Evolutionary conservation across 805 yeast species (phyloP).

Genomic region (Candida golubevii): DNA sequence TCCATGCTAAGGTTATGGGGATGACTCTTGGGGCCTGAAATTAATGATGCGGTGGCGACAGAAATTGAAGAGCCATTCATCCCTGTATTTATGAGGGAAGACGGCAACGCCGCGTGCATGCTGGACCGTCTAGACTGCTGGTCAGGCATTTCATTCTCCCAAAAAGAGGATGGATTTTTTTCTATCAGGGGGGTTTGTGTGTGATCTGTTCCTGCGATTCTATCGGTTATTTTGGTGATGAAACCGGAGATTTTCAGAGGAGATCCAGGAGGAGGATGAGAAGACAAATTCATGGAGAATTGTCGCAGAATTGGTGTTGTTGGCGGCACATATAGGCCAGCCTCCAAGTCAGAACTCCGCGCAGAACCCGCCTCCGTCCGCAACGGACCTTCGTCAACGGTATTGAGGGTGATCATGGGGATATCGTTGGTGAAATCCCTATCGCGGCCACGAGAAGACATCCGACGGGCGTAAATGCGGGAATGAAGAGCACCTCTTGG

Average conservation of each 20-base stretch:
- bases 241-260: constrained; percentile 14
- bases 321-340: constrained; percentile 5
- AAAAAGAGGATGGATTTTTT: constrained; percentile 3
- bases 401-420: constrained; percentile 16
- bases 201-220: constrained; percentile 14
- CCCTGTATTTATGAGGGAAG: not conserved
- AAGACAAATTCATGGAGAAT: constrained; percentile 1
- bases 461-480: constrained; percentile 1
- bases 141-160: constrained; percentile 3
- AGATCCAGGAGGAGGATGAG: constrained; percentile 6
- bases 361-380: not conserved
- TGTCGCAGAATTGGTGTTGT: constrained; percentile 5
- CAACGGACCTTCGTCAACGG: not conserved
- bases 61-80: constrained; percentile 3
- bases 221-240: constrained; percentile 12
- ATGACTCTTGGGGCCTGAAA: not conserved
- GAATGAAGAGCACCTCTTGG: not conserved
- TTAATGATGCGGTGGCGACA: constrained; percentile 1
- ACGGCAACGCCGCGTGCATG: not conserved
- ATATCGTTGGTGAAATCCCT: constrained; percentile 12
- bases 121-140: constrained; percentile 3
- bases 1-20: constrained; percentile 3
- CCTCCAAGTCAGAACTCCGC: constrained; percentile 6
- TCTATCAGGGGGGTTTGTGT: constrained; percentile 13
- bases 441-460: not conserved